A percentile compares a stretch with the other conserved stretches of the same genome.
Conservation (phyloP, 129 eudicot species). For the Dittrichia graveolens region DNA sequence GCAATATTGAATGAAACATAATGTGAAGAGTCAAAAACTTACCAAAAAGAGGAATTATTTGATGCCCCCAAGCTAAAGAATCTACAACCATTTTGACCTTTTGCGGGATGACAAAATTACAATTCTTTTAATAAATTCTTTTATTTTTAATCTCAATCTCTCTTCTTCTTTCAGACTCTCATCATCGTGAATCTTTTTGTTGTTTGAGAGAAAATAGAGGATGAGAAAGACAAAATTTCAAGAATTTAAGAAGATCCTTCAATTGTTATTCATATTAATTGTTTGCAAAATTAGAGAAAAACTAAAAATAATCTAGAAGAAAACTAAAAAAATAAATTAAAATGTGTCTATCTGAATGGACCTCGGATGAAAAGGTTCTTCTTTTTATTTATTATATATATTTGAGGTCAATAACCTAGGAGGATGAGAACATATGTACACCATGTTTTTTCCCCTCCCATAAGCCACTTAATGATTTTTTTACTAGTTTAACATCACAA, state of each 20-base stretch:
- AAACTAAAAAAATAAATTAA: background rate
- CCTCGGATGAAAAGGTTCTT: no score
- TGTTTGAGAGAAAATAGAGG: conserved; percentile 34
- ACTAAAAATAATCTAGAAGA: background rate
- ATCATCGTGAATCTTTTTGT: conserved; percentile 8
- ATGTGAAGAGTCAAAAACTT: background rate
- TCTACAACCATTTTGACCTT: background rate
- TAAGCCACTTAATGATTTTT: no score
- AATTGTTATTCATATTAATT: background rate
- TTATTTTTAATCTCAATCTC: conserved; percentile 24
- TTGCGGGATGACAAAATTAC: background rate
- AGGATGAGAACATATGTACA: no score
- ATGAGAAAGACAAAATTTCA: conserved; percentile 18
- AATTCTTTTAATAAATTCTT: background rate
- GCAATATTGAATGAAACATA: background rate
- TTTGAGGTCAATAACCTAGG: no score
- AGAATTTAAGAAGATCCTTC: conserved; percentile 10
- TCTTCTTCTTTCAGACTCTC: conserved; percentile 26
- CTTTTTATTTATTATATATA: no score
- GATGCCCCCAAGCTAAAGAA: conserved; percentile 2
- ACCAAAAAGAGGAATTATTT: conserved; percentile 25
- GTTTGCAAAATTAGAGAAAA: background rate
- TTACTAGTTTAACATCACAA: no score
- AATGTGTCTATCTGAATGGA: no score
- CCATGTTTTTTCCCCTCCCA: no score